Percentiles rank a stretch among this genome's conserved stretches.
Evolutionary conservation across 495 filamentous ascomycete species (phyloP).

Genomic region (Pyrenopolyporus hunteri): DNA sequence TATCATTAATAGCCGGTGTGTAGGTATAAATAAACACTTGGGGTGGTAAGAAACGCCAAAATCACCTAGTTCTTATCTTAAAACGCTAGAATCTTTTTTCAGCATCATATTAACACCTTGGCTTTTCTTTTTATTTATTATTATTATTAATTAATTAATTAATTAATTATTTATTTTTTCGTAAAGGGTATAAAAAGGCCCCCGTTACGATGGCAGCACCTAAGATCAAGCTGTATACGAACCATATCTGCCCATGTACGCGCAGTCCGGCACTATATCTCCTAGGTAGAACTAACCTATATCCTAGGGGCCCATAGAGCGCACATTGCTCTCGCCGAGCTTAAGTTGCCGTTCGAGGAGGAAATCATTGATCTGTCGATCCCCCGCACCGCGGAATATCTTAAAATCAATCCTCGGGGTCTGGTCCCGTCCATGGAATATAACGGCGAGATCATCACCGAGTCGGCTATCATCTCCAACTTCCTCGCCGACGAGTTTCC

Average conservation of each 20-base stretch:
- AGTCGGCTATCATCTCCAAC: conserved; percentile 73
- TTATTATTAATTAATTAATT: too few species aligned
- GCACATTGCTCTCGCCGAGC: conserved; percentile 76
- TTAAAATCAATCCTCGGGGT: conserved; percentile 84
- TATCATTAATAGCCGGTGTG: too few species aligned
- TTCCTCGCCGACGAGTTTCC: conserved; percentile 68
- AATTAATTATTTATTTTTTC: too few species aligned
- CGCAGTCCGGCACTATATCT: neutral
- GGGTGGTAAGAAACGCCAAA: too few species aligned
- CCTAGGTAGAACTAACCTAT: neutral
- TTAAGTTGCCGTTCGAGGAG: conserved; percentile 75
- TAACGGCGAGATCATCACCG: conserved; percentile 74
- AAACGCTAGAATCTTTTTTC: too few species aligned
- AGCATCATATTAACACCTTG: too few species aligned
- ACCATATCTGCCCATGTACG: conserved; percentile 72
- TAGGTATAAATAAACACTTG: too few species aligned
- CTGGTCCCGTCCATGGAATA: conserved; percentile 77
- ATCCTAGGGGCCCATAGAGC: conserved; percentile 71
- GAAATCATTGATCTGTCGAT: conserved; percentile 76
- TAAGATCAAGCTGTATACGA: conserved; percentile 71
- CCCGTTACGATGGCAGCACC: conserved; percentile 41
- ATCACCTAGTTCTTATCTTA: too few species aligned
- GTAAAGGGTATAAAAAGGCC: too few species aligned
- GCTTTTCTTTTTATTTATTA: too few species aligned
- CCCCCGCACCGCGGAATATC: conserved; percentile 83